These are phyloP conservation scores for Kuraishia ogatae DNA, from an alignment of 805 yeast genomes.

Conservation along the genomic window DNA sequence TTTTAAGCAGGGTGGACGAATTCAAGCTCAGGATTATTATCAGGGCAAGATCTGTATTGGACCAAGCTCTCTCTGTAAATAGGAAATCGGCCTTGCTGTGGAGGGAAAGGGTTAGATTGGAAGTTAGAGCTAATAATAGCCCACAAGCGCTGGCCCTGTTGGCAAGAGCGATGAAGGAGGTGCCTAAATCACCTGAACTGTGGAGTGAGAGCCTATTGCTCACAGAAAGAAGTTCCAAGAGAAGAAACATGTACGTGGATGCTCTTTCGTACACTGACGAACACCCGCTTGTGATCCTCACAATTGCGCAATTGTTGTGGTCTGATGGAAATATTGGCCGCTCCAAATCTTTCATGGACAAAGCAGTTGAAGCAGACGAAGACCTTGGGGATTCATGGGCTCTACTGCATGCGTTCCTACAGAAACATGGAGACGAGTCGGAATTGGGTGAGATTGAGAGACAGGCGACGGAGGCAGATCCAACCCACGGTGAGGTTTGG, in stretches of 20 bases:
- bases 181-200: constrained; percentile 49
- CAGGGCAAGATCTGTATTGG: constrained; percentile 66
- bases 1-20: constrained; percentile 40
- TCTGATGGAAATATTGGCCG: constrained; percentile 49
- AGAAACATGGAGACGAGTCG: constrained; percentile 27
- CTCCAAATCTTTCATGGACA: constrained; percentile 67
- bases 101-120: constrained; percentile 51
- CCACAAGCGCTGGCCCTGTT: constrained; percentile 46
- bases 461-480: constrained; percentile 35
- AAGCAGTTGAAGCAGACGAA: constrained; percentile 47
- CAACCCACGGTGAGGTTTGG: constrained; percentile 61
- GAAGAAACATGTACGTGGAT: constrained; percentile 52
- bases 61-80: constrained; percentile 48
- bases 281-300: constrained; percentile 47
- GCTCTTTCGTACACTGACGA: constrained; percentile 57
- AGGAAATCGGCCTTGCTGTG: constrained; percentile 46
- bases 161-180: constrained; percentile 46
- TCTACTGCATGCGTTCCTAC: constrained; percentile 43
- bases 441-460: constrained; percentile 28
- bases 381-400: constrained; percentile 75
- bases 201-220: constrained; percentile 57
- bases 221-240: constrained; percentile 37
- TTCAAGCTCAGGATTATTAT: constrained; percentile 28
- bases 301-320: constrained; percentile 66
- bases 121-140: constrained; percentile 36